Evolutionary conservation across 2,329 filamentous ascomycete species (phyloP).

Genomic region (Sordariomycetes sp.): DNA sequence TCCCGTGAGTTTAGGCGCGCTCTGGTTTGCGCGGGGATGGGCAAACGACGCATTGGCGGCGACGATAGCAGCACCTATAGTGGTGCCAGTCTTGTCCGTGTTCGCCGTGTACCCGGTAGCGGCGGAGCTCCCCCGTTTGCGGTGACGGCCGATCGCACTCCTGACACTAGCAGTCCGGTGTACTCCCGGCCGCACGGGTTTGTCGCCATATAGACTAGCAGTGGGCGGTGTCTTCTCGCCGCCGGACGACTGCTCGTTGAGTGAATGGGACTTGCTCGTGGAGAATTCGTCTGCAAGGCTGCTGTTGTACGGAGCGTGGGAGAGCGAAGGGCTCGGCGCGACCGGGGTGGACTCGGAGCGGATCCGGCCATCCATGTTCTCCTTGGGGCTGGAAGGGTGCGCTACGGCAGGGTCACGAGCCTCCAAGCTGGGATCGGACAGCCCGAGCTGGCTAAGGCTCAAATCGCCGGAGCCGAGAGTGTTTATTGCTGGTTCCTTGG

Average conservation of each 20-base stretch:
- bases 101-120: slow-evolving; percentile 20
- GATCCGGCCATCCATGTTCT: slow-evolving; percentile 22
- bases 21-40: slow-evolving; percentile 45
- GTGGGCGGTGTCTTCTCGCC: slow-evolving; percentile 51
- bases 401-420: background rate
- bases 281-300: slow-evolving; percentile 15
- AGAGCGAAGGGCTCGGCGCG: slow-evolving; percentile 22
- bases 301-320: slow-evolving; percentile 14
- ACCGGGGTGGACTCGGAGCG: slow-evolving; percentile 51
- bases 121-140: slow-evolving; percentile 75
- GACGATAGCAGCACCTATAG: slow-evolving; percentile 61
- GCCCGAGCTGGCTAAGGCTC: slow-evolving; percentile 79
- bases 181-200: slow-evolving; percentile 28
- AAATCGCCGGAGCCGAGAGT: slow-evolving; percentile 84
- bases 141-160: slow-evolving; percentile 48
- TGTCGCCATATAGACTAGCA: background rate
- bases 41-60: slow-evolving; percentile 62
- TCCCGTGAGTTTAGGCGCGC: slow-evolving; percentile 71
- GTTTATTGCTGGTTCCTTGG: slow-evolving; percentile 69
- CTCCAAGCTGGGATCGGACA: slow-evolving; percentile 41
- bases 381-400: background rate
- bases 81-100: slow-evolving; percentile 49
- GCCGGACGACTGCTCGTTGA: slow-evolving; percentile 33
- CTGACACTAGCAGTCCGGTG: slow-evolving; percentile 58
- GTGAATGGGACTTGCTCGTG: slow-evolving; percentile 33